Conservation (phyloP, 1,139 yeast species). For the Yamadazyma conglobata region DNA sequence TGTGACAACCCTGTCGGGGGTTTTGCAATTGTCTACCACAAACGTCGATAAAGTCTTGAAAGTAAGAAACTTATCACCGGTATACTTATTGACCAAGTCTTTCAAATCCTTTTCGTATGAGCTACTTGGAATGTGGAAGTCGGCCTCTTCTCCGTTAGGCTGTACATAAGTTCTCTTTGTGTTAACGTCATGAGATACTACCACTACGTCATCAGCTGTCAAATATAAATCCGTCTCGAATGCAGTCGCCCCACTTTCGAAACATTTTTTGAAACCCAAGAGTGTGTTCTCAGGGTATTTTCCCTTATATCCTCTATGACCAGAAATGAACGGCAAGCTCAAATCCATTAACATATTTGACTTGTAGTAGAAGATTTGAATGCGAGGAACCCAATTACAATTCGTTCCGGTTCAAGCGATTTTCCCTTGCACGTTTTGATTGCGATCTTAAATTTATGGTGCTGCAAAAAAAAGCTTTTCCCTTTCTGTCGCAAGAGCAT, state of each 20-base stretch:
- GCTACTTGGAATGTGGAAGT: constrained; percentile 38
- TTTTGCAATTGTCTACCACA: constrained; percentile 41
- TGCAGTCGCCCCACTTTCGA: constrained; percentile 62
- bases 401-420: too few species aligned
- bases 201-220: constrained; percentile 66
- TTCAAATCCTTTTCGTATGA: constrained; percentile 41
- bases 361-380: too few species aligned
- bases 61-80: constrained; percentile 60
- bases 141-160: constrained; percentile 36
- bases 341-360: too few species aligned
- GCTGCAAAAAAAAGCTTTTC: too few species aligned
- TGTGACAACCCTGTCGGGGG: constrained; percentile 45
- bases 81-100: constrained; percentile 49
- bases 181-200: constrained; percentile 70
- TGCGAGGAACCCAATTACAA: too few species aligned
- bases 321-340: constrained; percentile 31
- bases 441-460: too few species aligned
- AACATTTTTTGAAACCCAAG: constrained; percentile 68
- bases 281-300: constrained; percentile 78
- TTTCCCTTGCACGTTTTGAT: too few species aligned
- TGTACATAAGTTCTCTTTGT: constrained; percentile 61
- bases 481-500: too few species aligned
- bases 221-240: constrained; percentile 87
- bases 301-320: constrained; percentile 55
- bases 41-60: constrained; percentile 59